Evolutionary conservation across 2,329 filamentous ascomycete genomes (phyloP), one percentile per base, ranked within the genome.

Genomic region (Colletotrichum aenigma): DNA sequence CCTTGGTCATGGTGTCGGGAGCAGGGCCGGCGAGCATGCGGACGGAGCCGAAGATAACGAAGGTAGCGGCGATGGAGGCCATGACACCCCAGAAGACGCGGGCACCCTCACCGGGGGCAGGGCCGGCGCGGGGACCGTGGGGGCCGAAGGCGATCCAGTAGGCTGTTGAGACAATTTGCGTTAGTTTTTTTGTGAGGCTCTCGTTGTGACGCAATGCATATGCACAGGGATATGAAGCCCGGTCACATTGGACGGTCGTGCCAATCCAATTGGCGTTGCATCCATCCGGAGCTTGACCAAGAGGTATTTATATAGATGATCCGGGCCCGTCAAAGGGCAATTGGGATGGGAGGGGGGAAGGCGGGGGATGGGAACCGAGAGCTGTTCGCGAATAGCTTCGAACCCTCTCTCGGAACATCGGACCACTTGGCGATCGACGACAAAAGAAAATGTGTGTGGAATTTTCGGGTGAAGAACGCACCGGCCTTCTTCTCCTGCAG

Each of bases 101-200:
- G 87, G 92, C 91, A 86, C 90, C 91, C 91, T 98, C 96, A 82
- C 95, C 96, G 79, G 97, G 94, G 78, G 96, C 95, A 80, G 94
- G 86, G 78, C 90, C 88, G 80, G 96, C 93, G 82, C 97, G 96
- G 81, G 97, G 97, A 75, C 97, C 97, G 87, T 99, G 97, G 83
- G 96, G 93, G 79, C 97, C 97, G 85, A 99, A 99, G 80, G 97
- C 96, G 84, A 99, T 98, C 94, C 95, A 99, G 93, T 98, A 99
- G 79, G 97, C 97, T 99, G 75, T 79, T 83, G 80, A 84, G 81
- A 82, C 80, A 81, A 77, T 81, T 83, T 83, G 78, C 83, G 82
- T 87, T 82, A 85, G 84, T 82, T 81, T 82, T 79, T 67, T 38
- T 18, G 68, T 34, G 21, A 18, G 28, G 7, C 9, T 38, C 30